Percentiles rank a stretch among this genome's conserved stretches.
phyloP scores from a whole-genome alignment of 768 basidiomycete species.

The Pleurotus citrinopileatus region DNA sequence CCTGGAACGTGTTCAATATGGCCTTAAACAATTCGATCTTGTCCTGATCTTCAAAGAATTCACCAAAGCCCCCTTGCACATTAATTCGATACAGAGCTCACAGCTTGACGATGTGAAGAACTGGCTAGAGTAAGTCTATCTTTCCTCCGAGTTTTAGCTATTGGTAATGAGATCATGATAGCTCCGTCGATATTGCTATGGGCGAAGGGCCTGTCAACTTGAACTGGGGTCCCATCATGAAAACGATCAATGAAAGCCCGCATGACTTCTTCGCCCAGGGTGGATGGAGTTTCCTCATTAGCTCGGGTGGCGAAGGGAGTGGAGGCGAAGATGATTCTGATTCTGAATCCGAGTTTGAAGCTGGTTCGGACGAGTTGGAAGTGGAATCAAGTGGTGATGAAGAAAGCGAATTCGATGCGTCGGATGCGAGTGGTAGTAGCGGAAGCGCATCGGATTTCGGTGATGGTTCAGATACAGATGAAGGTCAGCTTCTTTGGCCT shows the following conservation, averaged over 20 bases:
- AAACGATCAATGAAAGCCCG: conserved; percentile 94
- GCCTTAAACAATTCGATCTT: conserved; percentile 94
- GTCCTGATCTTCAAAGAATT: conserved; percentile 98
- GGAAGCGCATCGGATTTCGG: conserved; percentile 68
- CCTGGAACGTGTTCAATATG: conserved; percentile 94
- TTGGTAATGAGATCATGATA: conserved; percentile 27
- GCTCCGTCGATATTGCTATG: conserved; percentile 95
- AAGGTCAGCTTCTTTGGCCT: conserved; percentile 36
- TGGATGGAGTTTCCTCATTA: conserved; percentile 93
- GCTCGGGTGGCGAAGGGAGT: conserved; percentile 55
- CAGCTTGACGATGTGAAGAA: conserved; percentile 98
- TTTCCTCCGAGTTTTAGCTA: not conserved
- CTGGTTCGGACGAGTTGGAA: conserved; percentile 57
- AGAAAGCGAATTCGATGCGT: conserved; percentile 72
- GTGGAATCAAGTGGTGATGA: conserved; percentile 48
- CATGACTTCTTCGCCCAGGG: conserved; percentile 94
- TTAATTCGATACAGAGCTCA: conserved; percentile 90
- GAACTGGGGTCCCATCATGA: conserved; percentile 99
- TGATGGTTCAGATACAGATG: conserved; percentile 59
- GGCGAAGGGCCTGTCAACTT: conserved; percentile 95
- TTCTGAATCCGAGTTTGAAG: conserved; percentile 45
- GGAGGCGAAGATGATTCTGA: conserved; percentile 42
- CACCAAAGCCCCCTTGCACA: conserved; percentile 86
- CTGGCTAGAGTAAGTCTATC: conserved; percentile 85
- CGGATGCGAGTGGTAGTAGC: conserved; percentile 57